A percentile compares a stretch with the other conserved stretches of the same genome.
phyloP scores from a whole-genome alignment of 2,329 filamentous ascomycete species.

The Trichoderma gracile region DNA sequence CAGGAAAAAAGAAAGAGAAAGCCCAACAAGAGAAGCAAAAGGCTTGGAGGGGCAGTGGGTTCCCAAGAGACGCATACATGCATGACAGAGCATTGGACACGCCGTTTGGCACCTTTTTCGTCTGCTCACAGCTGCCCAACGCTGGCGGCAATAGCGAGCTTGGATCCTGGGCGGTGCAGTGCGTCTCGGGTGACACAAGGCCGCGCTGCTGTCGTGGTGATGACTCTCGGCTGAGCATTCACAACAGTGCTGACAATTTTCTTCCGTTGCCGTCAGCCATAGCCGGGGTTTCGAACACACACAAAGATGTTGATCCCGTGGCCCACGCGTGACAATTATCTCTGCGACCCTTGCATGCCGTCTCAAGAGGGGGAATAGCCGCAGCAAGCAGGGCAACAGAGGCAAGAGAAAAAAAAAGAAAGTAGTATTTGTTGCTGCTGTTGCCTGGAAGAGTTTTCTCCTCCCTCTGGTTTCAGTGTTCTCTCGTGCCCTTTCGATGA shows the following conservation, averaged over 20 bases:
- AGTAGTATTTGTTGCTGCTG: neutral
- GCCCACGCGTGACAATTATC: constrained; percentile 4
- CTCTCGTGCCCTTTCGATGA: neutral
- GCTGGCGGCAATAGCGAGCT: neutral
- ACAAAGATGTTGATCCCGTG: constrained; percentile 11
- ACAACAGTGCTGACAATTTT: constrained; percentile 12
- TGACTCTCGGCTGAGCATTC: constrained; percentile 1
- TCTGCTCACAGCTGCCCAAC: constrained; percentile 16
- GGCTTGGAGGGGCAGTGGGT: neutral
- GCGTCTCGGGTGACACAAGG: constrained; percentile 6
- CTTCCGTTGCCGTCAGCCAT: neutral
- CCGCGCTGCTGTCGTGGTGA: constrained; percentile 2
- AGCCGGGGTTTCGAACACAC: neutral
- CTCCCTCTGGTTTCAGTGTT: no score
- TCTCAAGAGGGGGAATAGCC: neutral
- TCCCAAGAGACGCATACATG: neutral
- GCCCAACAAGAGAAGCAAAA: no score
- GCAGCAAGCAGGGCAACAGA: neutral
- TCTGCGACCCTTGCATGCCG: neutral
- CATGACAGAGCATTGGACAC: no score
- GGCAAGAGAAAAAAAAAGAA: neutral
- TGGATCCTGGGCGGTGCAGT: constrained; percentile 8
- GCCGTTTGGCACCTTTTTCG: neutral
- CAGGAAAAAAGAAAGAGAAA: neutral
- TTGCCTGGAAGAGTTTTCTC: neutral